Evolutionary conservation across 108 stramenopile genomes (phyloP), one percentile per base, ranked within the genome.

Genomic region (Skeletonema tropicum): DNA sequence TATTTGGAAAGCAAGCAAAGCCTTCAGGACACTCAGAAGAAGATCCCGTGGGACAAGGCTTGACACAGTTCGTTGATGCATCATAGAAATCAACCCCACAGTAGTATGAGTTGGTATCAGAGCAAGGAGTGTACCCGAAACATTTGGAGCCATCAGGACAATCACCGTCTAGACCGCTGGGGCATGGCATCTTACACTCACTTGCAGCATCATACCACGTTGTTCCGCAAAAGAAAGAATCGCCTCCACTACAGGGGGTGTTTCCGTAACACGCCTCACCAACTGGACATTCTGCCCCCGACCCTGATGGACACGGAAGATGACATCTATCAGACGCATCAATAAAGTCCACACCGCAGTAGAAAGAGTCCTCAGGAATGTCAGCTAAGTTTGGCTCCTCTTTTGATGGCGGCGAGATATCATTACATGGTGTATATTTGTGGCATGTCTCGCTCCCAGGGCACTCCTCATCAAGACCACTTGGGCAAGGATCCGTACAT

Each of bases 181-280:
- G 78, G 45, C 83, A 83, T 12, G 83, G 67, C 3, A 64, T 45
- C 48, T 76, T 67, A 41, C 83, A 83, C 59, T 80, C 79, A 52
- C 79, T 83, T 57, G 78, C 39, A 52, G 83, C 83, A 69, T 83
- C 79, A 41, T 71, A 75, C 83, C 83, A 83, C 33, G 79, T 76
- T 7, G 25, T 45, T 3, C 83, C 83, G 38, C 83, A 83, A 57
- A 65, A 80, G 68, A 80, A 83, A 6, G 83, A 80, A 32, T 80
- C 83, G 12, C 71, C 82, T 17, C 75, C 72, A 26, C 23, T 66
- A 58, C 82, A 83, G 38, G 71, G 71, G 9, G 82, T 83, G 64
- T 80, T 80, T 2, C 61, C 73, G 39, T 71, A 83, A 55, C 83
- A 83, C 31, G 78, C 78, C 62, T 83, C 78, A 12, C 83, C 83